Evolutionary conservation across 2,329 filamentous ascomycete species (phyloP).

Genomic region (Daldinia eschscholtzii): DNA sequence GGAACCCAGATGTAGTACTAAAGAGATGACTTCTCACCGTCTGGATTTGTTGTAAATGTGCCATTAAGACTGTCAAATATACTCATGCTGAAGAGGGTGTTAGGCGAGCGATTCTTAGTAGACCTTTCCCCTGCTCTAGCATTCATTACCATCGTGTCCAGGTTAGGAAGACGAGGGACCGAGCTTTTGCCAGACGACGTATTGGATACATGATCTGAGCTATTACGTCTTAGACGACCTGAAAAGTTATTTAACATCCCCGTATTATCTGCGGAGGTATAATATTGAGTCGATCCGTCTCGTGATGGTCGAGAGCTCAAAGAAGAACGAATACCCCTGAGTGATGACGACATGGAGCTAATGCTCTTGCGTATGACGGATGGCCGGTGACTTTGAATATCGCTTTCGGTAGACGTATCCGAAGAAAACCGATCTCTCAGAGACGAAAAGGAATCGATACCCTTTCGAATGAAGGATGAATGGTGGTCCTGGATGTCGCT

Average conservation of each 20-base stretch:
- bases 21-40: constrained; percentile 27
- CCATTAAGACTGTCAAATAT: constrained; percentile 32
- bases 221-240: constrained; percentile 25
- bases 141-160: constrained; percentile 38
- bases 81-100: constrained; percentile 25
- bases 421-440: constrained; percentile 26
- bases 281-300: constrained; percentile 22
- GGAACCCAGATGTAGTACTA: not conserved
- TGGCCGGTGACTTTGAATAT: constrained; percentile 2
- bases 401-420: constrained; percentile 2
- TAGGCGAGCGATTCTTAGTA: constrained; percentile 11
- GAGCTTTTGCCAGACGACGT: constrained; percentile 19
- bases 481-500: constrained; percentile 4
- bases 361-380: constrained; percentile 43
- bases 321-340: constrained; percentile 37
- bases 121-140: not conserved
- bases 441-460: constrained; percentile 35
- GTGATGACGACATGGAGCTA: constrained; percentile 45
- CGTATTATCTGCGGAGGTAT: constrained; percentile 14
- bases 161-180: constrained; percentile 41
- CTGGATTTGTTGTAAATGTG: constrained; percentile 5
- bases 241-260: not conserved
- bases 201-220: constrained; percentile 35
- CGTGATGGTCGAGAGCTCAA: constrained; percentile 21
- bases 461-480: constrained; percentile 27